Conservation (phyloP, 345 rosid genomes). For the Stellera chamaejasme region DNA sequence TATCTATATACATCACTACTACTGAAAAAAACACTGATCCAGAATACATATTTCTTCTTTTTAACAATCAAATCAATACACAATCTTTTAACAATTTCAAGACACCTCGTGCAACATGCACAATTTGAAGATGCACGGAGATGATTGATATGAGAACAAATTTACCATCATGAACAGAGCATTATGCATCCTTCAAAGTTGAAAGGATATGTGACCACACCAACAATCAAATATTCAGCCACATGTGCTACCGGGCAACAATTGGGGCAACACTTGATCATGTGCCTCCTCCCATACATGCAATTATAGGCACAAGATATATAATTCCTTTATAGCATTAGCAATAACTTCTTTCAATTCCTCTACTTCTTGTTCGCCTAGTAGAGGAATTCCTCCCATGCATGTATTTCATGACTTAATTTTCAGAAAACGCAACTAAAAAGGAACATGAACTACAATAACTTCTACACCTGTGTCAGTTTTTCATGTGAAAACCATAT, state of each 20-base stretch:
- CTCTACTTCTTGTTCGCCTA: constrained; percentile 98
- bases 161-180: constrained; percentile 68
- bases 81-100: too few species aligned
- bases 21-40: too few species aligned
- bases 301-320: constrained; percentile 93
- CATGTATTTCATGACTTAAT: too few species aligned
- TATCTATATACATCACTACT: too few species aligned
- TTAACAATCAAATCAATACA: too few species aligned
- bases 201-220: constrained; percentile 97
- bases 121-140: background rate
- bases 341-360: constrained; percentile 90
- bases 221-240: constrained; percentile 92
- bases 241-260: constrained; percentile 85
- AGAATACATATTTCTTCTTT: too few species aligned
- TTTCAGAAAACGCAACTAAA: too few species aligned
- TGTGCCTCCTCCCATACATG: constrained; percentile 99
- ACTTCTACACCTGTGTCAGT: constrained; percentile 20
- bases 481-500: too few species aligned
- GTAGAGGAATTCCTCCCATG: constrained; percentile 80
- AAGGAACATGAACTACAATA: too few species aligned
- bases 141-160: too few species aligned
- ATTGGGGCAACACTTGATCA: constrained; percentile 99
- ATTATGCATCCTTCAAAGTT: constrained; percentile 97
- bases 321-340: constrained; percentile 87
- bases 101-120: background rate